These are phyloP conservation scores for Gypsophila paniculata DNA, from an alignment of 179 eudicot species.

Conservation along the genomic window DNA sequence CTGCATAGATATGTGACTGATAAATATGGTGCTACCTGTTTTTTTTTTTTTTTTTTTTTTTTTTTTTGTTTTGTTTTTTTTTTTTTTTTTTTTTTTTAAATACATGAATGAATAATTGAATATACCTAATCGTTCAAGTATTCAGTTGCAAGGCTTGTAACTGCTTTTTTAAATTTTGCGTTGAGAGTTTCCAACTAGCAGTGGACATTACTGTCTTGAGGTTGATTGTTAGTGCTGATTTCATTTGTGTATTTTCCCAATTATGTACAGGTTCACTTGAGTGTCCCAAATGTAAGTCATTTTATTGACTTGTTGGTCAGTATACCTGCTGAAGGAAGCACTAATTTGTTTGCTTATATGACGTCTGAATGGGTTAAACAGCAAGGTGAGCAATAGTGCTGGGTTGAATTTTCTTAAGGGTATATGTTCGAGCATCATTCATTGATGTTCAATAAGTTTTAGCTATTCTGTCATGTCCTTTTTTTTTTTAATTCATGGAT, in stretches of 20 bases:
- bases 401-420: background rate
- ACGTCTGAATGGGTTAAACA: slow-evolving; percentile 91
- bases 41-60: too few species aligned
- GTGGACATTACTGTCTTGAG: background rate
- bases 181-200: background rate
- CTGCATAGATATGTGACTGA: background rate
- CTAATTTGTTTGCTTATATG: slow-evolving; percentile 64
- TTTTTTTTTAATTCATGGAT: too few species aligned
- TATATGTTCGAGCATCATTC: background rate
- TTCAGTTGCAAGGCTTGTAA: too few species aligned
- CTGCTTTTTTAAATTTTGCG: too few species aligned
- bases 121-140: slow-evolving; percentile 2
- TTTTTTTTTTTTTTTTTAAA: background rate
- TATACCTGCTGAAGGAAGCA: slow-evolving; percentile 62
- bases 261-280: slow-evolving; percentile 78
- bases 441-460: background rate
- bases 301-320: slow-evolving; percentile 74
- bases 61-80: too few species aligned
- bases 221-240: background rate
- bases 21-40: background rate
- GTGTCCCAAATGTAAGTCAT: slow-evolving; percentile 73
- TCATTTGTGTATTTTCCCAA: background rate
- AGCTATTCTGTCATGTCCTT: background rate
- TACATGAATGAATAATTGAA: background rate
- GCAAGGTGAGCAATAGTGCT: slow-evolving; percentile 53